Evolutionary conservation across 2,329 filamentous ascomycete genomes (phyloP).

Genomic region (Fusarium anthophilum): DNA sequence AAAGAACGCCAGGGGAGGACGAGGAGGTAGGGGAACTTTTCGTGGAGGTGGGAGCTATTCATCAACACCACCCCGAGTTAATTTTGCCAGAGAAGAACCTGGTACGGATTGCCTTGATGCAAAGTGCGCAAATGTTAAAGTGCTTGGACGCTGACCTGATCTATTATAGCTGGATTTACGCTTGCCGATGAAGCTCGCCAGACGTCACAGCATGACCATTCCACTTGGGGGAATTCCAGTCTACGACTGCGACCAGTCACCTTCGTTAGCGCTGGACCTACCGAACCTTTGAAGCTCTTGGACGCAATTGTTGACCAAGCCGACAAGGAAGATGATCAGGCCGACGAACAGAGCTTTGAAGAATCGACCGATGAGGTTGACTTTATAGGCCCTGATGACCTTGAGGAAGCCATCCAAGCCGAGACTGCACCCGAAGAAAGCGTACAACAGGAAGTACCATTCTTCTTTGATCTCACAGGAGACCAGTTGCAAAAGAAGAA

Average conservation of each 20-base stretch:
- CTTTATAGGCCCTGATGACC: slow-evolving; percentile 37
- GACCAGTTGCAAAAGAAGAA: slow-evolving; percentile 24
- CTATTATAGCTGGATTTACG: slow-evolving; percentile 39
- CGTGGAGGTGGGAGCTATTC: slow-evolving; percentile 21
- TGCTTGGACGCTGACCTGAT: slow-evolving; percentile 9
- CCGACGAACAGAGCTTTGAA: not conserved
- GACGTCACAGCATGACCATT: slow-evolving; percentile 57
- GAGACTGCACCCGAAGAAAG: not conserved
- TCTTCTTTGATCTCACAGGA: slow-evolving; percentile 52
- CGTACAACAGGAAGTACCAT: slow-evolving; percentile 29
- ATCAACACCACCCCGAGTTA: not conserved
- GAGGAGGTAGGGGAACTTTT: slow-evolving; percentile 21
- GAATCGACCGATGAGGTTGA: not conserved
- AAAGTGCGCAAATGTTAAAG: not conserved
- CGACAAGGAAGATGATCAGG: not conserved
- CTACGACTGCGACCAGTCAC: slow-evolving; percentile 60
- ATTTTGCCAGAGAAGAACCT: slow-evolving; percentile 13
- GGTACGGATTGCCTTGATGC: slow-evolving; percentile 16
- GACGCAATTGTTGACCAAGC: slow-evolving; percentile 41
- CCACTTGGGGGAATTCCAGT: slow-evolving; percentile 51
- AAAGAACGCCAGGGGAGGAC: slow-evolving; percentile 30
- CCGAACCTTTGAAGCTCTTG: slow-evolving; percentile 58
- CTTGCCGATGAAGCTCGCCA: slow-evolving; percentile 60
- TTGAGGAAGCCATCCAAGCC: slow-evolving; percentile 27
- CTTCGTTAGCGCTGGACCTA: slow-evolving; percentile 64